phyloP scores from a whole-genome alignment of 1,284 basidiomycete genomes.

The Porogramme epimiltina region DNA sequence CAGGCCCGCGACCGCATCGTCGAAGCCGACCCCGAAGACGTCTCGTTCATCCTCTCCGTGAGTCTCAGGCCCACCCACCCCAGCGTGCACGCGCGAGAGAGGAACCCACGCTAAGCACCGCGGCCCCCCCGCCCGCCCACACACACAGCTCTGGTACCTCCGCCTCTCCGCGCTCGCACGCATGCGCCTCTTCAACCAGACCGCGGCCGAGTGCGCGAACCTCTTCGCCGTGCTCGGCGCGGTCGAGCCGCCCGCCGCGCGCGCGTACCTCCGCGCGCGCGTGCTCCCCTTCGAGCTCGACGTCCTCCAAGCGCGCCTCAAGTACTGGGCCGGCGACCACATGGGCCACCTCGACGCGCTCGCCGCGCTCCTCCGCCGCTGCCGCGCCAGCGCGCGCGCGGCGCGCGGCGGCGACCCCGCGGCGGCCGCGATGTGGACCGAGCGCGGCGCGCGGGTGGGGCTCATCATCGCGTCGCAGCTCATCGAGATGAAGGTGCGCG shows the following conservation, averaged over 20 bases:
- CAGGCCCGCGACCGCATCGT: slow-evolving; percentile 80
- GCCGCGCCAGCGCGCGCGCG: slow-evolving; percentile 60
- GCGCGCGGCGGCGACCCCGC: slow-evolving; percentile 33
- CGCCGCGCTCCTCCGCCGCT: slow-evolving; percentile 75
- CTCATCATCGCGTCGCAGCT: slow-evolving; percentile 75
- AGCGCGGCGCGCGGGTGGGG: slow-evolving; percentile 67
- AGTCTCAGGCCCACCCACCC: slow-evolving; percentile 28
- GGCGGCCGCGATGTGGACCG: slow-evolving; percentile 74
- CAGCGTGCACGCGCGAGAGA: not conserved
- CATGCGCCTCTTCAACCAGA: slow-evolving; percentile 80
- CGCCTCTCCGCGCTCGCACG: slow-evolving; percentile 76
- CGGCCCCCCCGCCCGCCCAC: not conserved
- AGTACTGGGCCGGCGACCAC: slow-evolving; percentile 76
- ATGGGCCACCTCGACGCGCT: slow-evolving; percentile 79
- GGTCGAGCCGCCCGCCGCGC: slow-evolving; percentile 51
- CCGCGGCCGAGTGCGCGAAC: slow-evolving; percentile 76
- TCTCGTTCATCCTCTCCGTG: slow-evolving; percentile 66
- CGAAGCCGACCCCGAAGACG: slow-evolving; percentile 63
- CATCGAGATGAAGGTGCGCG: slow-evolving; percentile 53
- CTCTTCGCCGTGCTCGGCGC: slow-evolving; percentile 72
- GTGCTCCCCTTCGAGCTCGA: slow-evolving; percentile 80
- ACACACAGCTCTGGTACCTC: slow-evolving; percentile 78
- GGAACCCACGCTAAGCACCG: no score
- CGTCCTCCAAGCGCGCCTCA: slow-evolving; percentile 68
- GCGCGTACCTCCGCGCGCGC: slow-evolving; percentile 56